phyloP scores from a whole-genome alignment of 768 basidiomycete species.

The Amyloporia xantha region DNA sequence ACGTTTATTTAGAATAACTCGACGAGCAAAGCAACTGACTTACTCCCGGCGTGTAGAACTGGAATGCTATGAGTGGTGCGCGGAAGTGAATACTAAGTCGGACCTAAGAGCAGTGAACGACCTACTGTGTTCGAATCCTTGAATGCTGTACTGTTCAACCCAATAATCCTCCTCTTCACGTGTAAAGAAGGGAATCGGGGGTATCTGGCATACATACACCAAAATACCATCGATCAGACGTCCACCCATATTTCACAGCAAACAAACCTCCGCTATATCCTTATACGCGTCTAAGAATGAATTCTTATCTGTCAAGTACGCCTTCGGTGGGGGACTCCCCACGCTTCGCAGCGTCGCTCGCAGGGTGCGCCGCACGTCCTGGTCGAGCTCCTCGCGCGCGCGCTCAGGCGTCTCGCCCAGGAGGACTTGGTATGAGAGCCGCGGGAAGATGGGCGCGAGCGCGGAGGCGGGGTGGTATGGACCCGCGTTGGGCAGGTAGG shows the following conservation, averaged over 20 bases:
- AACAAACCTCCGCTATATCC: conserved; percentile 34
- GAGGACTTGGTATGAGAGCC: conserved; percentile 57
- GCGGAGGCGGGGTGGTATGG: conserved; percentile 40
- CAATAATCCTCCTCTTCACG: conserved; percentile 64
- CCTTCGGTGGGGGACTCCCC: conserved; percentile 47
- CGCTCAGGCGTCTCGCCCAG: conserved; percentile 43
- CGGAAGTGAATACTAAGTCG: too few species aligned
- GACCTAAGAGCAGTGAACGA: conserved; percentile 1
- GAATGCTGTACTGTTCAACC: conserved; percentile 50
- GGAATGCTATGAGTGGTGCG: conserved; percentile 38
- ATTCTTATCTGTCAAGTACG: conserved; percentile 43
- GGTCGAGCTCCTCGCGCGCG: conserved; percentile 48
- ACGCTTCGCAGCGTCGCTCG: conserved; percentile 50
- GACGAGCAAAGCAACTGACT: conserved; percentile 3
- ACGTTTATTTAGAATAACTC: neutral
- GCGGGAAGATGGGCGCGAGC: conserved; percentile 38
- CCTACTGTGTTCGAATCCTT: conserved; percentile 59
- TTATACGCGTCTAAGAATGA: conserved; percentile 51
- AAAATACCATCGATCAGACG: too few species aligned
- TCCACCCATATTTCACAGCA: neutral
- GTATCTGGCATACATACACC: conserved; percentile 35
- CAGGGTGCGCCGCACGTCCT: conserved; percentile 48
- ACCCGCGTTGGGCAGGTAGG: conserved; percentile 52
- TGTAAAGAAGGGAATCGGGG: conserved; percentile 54
- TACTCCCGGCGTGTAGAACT: conserved; percentile 59